These are phyloP conservation scores for Macrophomina phaseolina DNA, from an alignment of 2,329 filamentous ascomycete genomes.

Conservation along the genomic window DNA sequence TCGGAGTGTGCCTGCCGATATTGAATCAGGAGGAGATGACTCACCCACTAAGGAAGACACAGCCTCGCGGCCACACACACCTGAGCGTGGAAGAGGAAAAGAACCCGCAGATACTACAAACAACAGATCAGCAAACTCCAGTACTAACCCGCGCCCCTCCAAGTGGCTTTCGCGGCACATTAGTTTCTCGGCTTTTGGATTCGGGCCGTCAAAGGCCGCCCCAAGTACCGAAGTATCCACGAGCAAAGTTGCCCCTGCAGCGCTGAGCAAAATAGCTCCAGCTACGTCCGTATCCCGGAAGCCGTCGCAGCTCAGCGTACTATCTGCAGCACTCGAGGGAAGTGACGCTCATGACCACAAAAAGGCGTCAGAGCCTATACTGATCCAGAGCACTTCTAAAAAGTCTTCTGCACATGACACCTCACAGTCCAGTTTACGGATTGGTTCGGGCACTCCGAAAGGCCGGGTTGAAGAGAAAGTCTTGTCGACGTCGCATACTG, in stretches of 20 bases:
- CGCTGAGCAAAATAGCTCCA: slow-evolving; percentile 18
- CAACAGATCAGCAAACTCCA: slow-evolving; percentile 14
- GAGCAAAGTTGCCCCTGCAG: slow-evolving; percentile 11
- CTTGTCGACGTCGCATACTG: slow-evolving; percentile 18
- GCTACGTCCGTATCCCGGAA: slow-evolving; percentile 36
- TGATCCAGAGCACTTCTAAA: slow-evolving; percentile 41
- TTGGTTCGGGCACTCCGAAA: slow-evolving; percentile 25
- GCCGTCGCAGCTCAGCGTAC: slow-evolving; percentile 37
- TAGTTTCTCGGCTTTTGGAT: slow-evolving; percentile 44
- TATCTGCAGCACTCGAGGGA: slow-evolving; percentile 16
- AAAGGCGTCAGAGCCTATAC: slow-evolving; percentile 46
- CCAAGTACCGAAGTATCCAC: slow-evolving; percentile 23
- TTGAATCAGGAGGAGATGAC: not conserved
- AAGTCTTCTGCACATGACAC: not conserved
- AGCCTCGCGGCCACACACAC: slow-evolving; percentile 3
- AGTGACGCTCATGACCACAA: slow-evolving; percentile 33
- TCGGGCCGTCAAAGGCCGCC: slow-evolving; percentile 38
- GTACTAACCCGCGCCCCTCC: slow-evolving; percentile 10
- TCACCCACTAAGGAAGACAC: not conserved
- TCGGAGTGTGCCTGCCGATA: slow-evolving; percentile 7
- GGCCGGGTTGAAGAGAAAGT: slow-evolving; percentile 11
- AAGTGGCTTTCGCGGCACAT: slow-evolving; percentile 40
- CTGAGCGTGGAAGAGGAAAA: slow-evolving; percentile 21
- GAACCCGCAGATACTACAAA: not conserved
- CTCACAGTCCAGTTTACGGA: slow-evolving; percentile 10